phyloP scores from a whole-genome alignment of 371 early-diverging fungal species.

The Syncephalastrum monosporum region DNA sequence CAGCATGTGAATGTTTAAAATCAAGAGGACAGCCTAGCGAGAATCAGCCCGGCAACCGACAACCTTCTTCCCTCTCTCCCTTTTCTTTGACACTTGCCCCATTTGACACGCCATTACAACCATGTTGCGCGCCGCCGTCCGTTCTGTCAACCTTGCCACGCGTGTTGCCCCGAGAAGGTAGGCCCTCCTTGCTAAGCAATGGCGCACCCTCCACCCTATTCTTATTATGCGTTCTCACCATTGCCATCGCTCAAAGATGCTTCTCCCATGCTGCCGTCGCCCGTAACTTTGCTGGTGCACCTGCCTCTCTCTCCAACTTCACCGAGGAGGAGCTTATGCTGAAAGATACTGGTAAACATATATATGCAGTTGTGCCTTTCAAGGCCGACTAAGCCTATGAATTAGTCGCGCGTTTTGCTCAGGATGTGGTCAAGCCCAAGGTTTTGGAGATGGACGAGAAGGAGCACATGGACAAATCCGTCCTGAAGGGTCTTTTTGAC shows the following conservation, averaged over 20 bases:
- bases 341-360: constrained; percentile 50
- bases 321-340: constrained; percentile 82
- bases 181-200: not conserved
- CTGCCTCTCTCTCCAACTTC: constrained; percentile 43
- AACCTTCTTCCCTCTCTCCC: too few relatives aligned
- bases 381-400: not conserved
- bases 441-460: constrained; percentile 94
- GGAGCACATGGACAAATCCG: constrained; percentile 74
- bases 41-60: too few relatives aligned
- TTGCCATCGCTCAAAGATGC: constrained; percentile 9
- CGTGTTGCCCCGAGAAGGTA: constrained; percentile 1
- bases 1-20: too few relatives aligned
- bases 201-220: not conserved
- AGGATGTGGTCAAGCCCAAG: constrained; percentile 82
- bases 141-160: too few relatives aligned
- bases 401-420: constrained; percentile 83
- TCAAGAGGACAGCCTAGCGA: too few relatives aligned
- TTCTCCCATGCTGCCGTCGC: constrained; percentile 20
- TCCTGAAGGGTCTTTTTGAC: constrained; percentile 89
- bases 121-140: too few relatives aligned
- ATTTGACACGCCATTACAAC: too few relatives aligned
- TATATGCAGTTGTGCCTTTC: too few relatives aligned
- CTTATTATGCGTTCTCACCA: not conserved
- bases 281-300: constrained; percentile 36
- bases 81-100: too few relatives aligned